These are phyloP conservation scores for Allium cepa DNA, from an alignment of 106 monocot genomes.

Conservation along the genomic window DNA sequence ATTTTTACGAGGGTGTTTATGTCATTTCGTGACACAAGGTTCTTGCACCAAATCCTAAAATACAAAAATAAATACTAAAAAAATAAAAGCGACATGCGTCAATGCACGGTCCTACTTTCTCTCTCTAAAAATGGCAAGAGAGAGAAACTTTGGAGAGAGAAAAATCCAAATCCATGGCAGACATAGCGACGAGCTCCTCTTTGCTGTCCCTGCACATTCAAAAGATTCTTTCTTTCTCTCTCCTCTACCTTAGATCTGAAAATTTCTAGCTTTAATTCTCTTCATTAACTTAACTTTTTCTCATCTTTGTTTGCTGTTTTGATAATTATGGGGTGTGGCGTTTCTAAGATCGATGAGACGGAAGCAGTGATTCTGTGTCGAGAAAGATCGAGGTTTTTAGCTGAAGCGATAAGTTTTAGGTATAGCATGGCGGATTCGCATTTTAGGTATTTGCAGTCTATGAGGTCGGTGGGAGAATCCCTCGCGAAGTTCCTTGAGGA, in stretches of 20 bases:
- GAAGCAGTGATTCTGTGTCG: slow-evolving; percentile 59
- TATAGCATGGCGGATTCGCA: slow-evolving; percentile 84
- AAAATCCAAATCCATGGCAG: no score
- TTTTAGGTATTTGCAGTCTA: slow-evolving; percentile 42
- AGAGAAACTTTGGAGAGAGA: no score
- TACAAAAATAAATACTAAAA: no score
- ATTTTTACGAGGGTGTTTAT: no score
- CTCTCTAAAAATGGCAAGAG: no score
- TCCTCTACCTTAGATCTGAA: slow-evolving; percentile 23
- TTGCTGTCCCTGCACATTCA: slow-evolving; percentile 22
- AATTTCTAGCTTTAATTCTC: neutral
- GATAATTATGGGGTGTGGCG: slow-evolving; percentile 60
- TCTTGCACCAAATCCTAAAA: no score
- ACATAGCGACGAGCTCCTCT: slow-evolving; percentile 23
- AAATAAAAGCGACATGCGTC: no score
- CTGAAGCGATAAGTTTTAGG: slow-evolving; percentile 56
- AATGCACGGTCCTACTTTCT: no score
- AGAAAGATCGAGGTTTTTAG: slow-evolving; percentile 32
- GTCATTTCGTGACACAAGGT: no score
- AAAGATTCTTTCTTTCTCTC: slow-evolving; percentile 10
- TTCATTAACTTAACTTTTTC: neutral
- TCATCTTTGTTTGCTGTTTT: neutral
- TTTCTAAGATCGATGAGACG: slow-evolving; percentile 72
- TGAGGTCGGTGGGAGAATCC: slow-evolving; percentile 46
- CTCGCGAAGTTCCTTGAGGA: slow-evolving; percentile 52